Conservation (phyloP, 352 stramenopile species). For the Globisporangium echinulatum region DNA sequence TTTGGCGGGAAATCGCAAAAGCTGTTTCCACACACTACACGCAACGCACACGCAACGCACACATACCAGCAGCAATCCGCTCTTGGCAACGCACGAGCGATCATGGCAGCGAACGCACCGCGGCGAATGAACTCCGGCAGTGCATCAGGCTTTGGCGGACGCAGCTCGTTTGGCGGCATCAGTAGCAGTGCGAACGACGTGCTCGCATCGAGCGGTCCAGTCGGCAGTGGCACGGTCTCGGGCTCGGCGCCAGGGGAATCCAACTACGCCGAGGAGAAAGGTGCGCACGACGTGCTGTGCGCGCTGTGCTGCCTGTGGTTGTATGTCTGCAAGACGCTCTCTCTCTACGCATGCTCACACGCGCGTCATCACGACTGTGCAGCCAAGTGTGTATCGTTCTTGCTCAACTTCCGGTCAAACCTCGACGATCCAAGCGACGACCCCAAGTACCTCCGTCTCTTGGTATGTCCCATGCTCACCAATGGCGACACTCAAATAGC, state of each 20-base stretch:
- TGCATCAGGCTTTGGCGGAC: conserved; percentile 2
- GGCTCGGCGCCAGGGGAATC: conserved; percentile 14
- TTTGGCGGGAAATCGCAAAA: no score
- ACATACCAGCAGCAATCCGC: no score
- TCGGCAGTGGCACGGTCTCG: neutral
- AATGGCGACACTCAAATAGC: no score
- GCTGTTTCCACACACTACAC: no score
- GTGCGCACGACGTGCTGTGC: conserved; percentile 11
- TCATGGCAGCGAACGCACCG: conserved; percentile 3
- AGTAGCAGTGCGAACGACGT: conserved; percentile 10
- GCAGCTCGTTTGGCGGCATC: conserved; percentile 7
- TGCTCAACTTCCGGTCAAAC: conserved; percentile 71
- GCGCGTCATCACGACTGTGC: neutral
- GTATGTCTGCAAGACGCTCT: no score
- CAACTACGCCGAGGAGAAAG: conserved; percentile 52
- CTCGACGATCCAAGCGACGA: conserved; percentile 49
- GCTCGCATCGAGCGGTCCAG: conserved; percentile 1
- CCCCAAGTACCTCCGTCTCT: conserved; percentile 75
- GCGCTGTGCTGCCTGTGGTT: neutral
- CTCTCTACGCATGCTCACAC: neutral
- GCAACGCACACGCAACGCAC: no score
- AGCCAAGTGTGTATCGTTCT: conserved; percentile 77
- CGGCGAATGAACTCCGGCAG: conserved; percentile 7
- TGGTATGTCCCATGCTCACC: conserved; percentile 30
- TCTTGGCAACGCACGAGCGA: neutral